These are phyloP conservation scores for Dissophora globulifera DNA, from an alignment of 192 early-diverging fungal genomes.

Conservation along the genomic window DNA sequence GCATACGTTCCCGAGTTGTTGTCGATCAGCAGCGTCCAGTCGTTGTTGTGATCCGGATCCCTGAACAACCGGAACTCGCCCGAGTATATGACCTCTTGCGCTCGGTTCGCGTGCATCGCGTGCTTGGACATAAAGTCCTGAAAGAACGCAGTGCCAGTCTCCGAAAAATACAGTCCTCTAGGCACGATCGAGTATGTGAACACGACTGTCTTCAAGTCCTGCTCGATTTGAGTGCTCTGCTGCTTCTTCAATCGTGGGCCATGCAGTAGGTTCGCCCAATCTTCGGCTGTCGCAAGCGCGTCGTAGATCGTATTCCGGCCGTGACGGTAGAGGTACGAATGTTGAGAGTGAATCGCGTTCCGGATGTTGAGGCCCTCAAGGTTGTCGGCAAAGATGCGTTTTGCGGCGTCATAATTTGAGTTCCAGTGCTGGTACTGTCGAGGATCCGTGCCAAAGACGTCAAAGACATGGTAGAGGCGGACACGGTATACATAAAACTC, in stretches of 20 bases:
- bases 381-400: slow-evolving; percentile 42
- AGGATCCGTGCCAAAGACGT: slow-evolving; percentile 33
- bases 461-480: slow-evolving; percentile 38
- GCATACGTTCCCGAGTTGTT: slow-evolving; percentile 50
- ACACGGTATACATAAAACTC: slow-evolving; percentile 48
- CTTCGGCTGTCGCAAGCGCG: slow-evolving; percentile 6
- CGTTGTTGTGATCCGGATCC: slow-evolving; percentile 17
- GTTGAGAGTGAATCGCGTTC: slow-evolving; percentile 36
- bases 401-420: slow-evolving; percentile 16
- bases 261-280: slow-evolving; percentile 28
- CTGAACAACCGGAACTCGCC: slow-evolving; percentile 45
- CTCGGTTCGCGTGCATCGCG: slow-evolving; percentile 51
- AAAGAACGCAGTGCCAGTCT: slow-evolving; percentile 37
- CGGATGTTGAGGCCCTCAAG: slow-evolving; percentile 35
- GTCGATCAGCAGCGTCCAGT: slow-evolving; percentile 49
- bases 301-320: slow-evolving; percentile 19
- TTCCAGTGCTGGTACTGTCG: slow-evolving; percentile 33
- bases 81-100: slow-evolving; percentile 30
- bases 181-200: slow-evolving; percentile 44
- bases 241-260: slow-evolving; percentile 25
- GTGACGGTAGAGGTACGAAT: slow-evolving; percentile 50
- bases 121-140: slow-evolving; percentile 55
- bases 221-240: no score
- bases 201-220: slow-evolving; percentile 42
- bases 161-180: slow-evolving; percentile 17